These are phyloP conservation scores for Coemansia biformis DNA, from an alignment of 192 early-diverging fungal species.

Conservation along the genomic window DNA sequence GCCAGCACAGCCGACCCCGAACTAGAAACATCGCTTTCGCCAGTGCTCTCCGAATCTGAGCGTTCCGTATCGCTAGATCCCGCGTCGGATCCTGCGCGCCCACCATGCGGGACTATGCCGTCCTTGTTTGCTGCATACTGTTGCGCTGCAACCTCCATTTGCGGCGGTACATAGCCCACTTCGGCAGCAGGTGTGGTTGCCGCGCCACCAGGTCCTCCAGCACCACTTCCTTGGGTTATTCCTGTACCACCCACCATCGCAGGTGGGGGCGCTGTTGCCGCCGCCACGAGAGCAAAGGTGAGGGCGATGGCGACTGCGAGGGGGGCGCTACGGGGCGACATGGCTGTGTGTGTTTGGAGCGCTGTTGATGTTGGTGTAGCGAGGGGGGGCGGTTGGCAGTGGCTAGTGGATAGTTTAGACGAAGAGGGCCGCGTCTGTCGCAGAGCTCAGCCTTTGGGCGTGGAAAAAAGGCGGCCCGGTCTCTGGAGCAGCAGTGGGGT, in stretches of 20 bases:
- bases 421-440: too few species aligned
- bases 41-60: background rate
- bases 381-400: too few species aligned
- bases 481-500: too few species aligned
- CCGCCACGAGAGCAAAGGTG: constrained; percentile 1
- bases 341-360: background rate
- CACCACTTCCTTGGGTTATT: too few species aligned
- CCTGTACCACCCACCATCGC: background rate
- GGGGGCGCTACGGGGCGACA: background rate
- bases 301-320: constrained; percentile 1
- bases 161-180: constrained; percentile 36
- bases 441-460: too few species aligned
- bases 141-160: constrained; percentile 24
- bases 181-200: constrained; percentile 1
- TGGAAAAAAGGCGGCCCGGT: too few species aligned
- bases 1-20: background rate
- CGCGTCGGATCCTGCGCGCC: constrained; percentile 7
- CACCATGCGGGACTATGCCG: background rate
- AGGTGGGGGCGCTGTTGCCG: background rate
- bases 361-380: too few species aligned
- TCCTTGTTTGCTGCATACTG: constrained; percentile 26
- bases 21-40: constrained; percentile 1
- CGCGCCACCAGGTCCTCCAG: too few species aligned
- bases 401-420: too few species aligned
- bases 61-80: background rate